Base-by-base conservation (phyloP, 1,284 basidiomycete genomes). In the Coniferiporia sulphurascens region DNA sequence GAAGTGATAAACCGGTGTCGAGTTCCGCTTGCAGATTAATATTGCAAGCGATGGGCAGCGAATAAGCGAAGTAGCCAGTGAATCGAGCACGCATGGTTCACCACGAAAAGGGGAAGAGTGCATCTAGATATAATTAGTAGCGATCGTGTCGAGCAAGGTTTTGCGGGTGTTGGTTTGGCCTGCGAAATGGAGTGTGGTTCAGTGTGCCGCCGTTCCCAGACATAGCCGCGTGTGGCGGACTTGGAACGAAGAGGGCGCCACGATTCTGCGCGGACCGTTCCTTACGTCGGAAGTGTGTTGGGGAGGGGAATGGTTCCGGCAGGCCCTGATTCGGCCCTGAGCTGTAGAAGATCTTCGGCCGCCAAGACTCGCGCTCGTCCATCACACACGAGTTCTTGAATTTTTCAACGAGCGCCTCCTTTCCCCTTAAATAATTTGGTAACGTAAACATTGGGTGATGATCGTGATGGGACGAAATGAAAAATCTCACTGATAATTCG, bases 381-480 rank as follows among this genome's bases (percentile, higher is more conserved):
- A 91, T 91, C 64, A 91, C 87, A 59, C 83, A 84, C 3, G 89
- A 91, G 67, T 91, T 91, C 69, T 88, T 89, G 78, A 92, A 92
- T 70, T 89, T 91, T 71, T 91, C 89, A 52, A 93, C 83, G 45
- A 91, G 81, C 0, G 90, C 87, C 72, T 91, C 89, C 69, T 93
- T 93, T 44, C 91, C 91, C 75, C 89, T 89, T 19, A 55, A 53
- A 60, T 48, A 52, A 51, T 55, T 45, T 50, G n/a, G 22, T 12
- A 53, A 19, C 21, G 48, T 32, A 48, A 46, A 54, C 57, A 52
- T 27, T 27, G 46, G 41, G 59, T 38, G 32, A 55, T 62, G 49
- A n/a, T 65, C 58, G 46, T 55, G 48, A 19, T 27, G 52, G 45
- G 41, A 21, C 22, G 55, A 55, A 27, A 27, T 5, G 27, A 3